Evolutionary conservation across 805 yeast genomes (phyloP).

Genomic region (Kluyveromyces wickerhamii): DNA sequence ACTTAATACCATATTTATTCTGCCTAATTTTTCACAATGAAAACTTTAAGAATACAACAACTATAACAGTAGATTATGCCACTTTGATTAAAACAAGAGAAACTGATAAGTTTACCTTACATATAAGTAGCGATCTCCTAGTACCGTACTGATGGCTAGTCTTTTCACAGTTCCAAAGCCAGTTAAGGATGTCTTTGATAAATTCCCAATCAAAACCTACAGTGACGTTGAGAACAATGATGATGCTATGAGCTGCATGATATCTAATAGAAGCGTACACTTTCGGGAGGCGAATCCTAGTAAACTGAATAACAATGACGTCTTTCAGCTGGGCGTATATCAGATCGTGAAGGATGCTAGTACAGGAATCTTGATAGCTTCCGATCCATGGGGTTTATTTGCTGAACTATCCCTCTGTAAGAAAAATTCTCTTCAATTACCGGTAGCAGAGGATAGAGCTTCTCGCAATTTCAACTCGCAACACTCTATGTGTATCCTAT

Average conservation of each 20-base stretch:
- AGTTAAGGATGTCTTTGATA: slow-evolving; percentile 38
- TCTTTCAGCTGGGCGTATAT: slow-evolving; percentile 49
- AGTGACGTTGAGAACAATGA: slow-evolving; percentile 31
- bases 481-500: slow-evolving; percentile 36
- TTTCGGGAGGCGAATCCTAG: slow-evolving; percentile 11
- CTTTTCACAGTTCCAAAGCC: slow-evolving; percentile 32
- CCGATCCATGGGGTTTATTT: slow-evolving; percentile 52
- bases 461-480: slow-evolving; percentile 8
- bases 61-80: too few species aligned
- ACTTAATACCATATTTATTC: too few species aligned
- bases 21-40: neutral
- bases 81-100: too few species aligned
- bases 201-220: slow-evolving; percentile 42
- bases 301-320: slow-evolving; percentile 11
- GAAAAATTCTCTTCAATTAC: slow-evolving; percentile 38
- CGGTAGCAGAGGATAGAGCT: slow-evolving; percentile 19
- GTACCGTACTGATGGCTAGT: too few species aligned
- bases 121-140: too few species aligned
- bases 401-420: slow-evolving; percentile 39
- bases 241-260: slow-evolving; percentile 20
- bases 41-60: too few species aligned
- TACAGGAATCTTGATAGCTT: slow-evolving; percentile 33
- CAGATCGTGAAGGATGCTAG: slow-evolving; percentile 32
- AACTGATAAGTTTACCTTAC: too few species aligned
- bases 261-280: slow-evolving; percentile 19